Base-by-base conservation (phyloP, 2,329 filamentous ascomycete species). In the Didymella lethalis region DNA sequence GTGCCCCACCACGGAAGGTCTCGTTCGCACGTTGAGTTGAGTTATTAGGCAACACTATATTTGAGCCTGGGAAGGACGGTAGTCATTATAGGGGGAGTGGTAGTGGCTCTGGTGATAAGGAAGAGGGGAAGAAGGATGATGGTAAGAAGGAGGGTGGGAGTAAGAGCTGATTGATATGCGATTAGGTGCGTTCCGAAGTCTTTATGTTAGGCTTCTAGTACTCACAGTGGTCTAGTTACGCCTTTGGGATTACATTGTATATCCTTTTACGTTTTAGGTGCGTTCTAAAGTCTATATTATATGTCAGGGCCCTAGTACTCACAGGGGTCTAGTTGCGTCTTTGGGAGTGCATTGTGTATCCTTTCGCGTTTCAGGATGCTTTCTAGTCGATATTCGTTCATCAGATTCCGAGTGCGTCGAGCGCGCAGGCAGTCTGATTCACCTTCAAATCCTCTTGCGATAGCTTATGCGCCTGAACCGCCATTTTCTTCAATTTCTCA, bases 41-140 rank as follows among this genome's bases (percentile, higher is more conserved):
- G 18, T 11, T 7, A 25, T 2, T 23, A 72, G 69, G 69, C 45
- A 73, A 73, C 25, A 73, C 65, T 0, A 63, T 71, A 3, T 73
- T 73, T 20, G 62, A 73, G 59, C 70, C 70, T 3, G 68, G 66
- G 8, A 73, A 73, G 47, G 70, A 73, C 25, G 69, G 69, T 0
- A 66, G 65, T 16, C 60, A 64, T 4, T 73, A 71, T 32, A 63
- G 50, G 28, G 70, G 70, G 10, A 62, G 65, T 29, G 70, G 70
- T 0, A 67, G 66, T 23, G 68, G 69, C 1, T 68, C 64, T 44
- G 70, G 70, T 0, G 70, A 73, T 20, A 70, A 68, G 28, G 67
- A 71, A 26, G 69, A 70, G 29, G 47, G 46, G 26, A 67, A 64
- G 52, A 65, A 65, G 62, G 40, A 54, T 4, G 56, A 62, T 10